A percentile compares a stretch with the other conserved stretches of the same genome.
Conservation (phyloP, 1,284 basidiomycete genomes). For the Moesziomyces sp. region DNA sequence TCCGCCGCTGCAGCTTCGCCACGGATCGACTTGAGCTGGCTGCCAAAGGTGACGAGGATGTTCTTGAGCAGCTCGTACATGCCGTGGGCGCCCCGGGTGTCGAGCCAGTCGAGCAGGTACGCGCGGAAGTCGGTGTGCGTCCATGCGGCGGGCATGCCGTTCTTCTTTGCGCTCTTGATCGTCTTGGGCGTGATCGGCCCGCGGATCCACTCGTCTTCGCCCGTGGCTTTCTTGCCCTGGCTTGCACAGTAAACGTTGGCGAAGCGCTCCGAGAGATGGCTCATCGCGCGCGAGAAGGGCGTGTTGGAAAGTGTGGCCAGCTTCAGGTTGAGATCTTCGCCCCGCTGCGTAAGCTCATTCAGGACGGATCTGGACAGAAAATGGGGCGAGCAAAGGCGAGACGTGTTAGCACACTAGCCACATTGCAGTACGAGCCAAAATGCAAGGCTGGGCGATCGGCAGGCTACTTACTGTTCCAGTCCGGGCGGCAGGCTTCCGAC, state of each 20-base stretch:
- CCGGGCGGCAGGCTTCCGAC: constrained; percentile 19
- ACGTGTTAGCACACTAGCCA: background rate
- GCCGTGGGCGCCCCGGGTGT: constrained; percentile 31
- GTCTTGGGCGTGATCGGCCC: constrained; percentile 37
- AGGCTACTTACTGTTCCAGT: constrained; percentile 14
- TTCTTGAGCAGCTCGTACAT: constrained; percentile 41
- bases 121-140: constrained; percentile 43
- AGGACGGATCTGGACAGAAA: background rate
- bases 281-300: constrained; percentile 30
- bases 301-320: constrained; percentile 30
- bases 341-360: constrained; percentile 20
- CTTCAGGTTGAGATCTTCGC: constrained; percentile 34
- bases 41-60: constrained; percentile 31
- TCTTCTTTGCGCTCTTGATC: constrained; percentile 25
- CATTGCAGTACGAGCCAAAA: background rate
- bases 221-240: constrained; percentile 1
- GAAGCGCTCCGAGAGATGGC: constrained; percentile 31
- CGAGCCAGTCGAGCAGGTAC: constrained; percentile 42
- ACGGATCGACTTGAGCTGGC: constrained; percentile 32
- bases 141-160: constrained; percentile 27
- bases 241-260: constrained; percentile 23
- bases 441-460: too few relatives aligned
- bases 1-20: constrained; percentile 4
- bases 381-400: background rate
- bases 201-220: constrained; percentile 22